phyloP scores from a whole-genome alignment of 768 basidiomycete species.

The Lactarius hengduanensis region DNA sequence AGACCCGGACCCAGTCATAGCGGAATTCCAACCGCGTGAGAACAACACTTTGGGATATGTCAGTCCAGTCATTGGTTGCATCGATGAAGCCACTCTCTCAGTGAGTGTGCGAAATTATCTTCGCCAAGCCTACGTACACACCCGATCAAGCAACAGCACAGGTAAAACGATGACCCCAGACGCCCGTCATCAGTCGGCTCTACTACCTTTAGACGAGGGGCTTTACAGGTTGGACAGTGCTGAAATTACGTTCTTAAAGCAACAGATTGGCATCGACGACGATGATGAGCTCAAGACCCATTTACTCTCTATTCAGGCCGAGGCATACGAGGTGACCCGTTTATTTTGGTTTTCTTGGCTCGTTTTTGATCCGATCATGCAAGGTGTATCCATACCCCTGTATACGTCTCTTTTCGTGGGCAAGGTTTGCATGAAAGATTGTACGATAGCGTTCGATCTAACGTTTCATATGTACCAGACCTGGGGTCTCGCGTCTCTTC shows the following conservation, averaged over 20 bases:
- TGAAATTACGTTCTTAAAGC: conserved; percentile 30
- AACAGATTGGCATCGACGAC: conserved; percentile 35
- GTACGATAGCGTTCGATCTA: neutral
- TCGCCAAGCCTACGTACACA: neutral
- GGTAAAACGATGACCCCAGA: neutral
- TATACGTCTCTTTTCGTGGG: conserved; percentile 33
- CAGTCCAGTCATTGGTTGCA: neutral
- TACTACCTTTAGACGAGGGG: conserved; percentile 6
- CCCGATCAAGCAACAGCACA: neutral
- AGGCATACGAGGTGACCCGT: conserved; percentile 35
- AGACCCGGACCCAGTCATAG: neutral
- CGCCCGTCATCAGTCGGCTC: too few relatives aligned
- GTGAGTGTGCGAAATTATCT: neutral
- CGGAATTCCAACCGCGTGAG: neutral
- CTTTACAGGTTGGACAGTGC: conserved; percentile 21
- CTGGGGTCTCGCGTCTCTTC: conserved; percentile 32
- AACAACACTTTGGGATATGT: neutral
- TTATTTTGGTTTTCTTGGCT: neutral
- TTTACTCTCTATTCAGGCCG: conserved; percentile 32
- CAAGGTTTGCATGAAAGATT: conserved; percentile 18
- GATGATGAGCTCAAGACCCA: conserved; percentile 35
- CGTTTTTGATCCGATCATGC: neutral
- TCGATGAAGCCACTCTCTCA: neutral
- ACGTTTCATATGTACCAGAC: conserved; percentile 19
- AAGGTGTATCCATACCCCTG: conserved; percentile 37